These are phyloP conservation scores for Eucalyptus pauciflora DNA, from an alignment of 345 rosid species.

Conservation along the genomic window DNA sequence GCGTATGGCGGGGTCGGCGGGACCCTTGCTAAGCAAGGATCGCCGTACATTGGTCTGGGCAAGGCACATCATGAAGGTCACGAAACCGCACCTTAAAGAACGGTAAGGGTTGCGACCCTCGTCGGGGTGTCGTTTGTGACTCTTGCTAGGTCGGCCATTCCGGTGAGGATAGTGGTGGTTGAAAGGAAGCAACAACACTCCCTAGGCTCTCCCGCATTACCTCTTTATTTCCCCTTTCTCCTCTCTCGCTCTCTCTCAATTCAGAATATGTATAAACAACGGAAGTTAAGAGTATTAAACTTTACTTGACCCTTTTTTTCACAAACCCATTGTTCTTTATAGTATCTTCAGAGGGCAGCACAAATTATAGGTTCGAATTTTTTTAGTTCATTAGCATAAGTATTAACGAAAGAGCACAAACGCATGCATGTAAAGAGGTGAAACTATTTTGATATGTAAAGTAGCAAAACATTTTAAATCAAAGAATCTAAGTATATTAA, in stretches of 20 bases:
- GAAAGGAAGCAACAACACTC: neutral
- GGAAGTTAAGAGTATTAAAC: neutral
- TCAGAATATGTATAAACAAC: neutral
- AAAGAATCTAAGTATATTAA: neutral
- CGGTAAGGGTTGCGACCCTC: neutral
- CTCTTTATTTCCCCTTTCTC: neutral
- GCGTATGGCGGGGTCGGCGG: rapidly evolving
- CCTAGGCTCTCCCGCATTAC: neutral
- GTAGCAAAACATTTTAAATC: neutral
- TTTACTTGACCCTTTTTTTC: neutral
- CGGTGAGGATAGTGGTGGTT: neutral
- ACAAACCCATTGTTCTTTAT: neutral
- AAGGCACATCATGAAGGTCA: neutral
- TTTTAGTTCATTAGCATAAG: neutral
- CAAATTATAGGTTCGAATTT: neutral
- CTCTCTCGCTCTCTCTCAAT: neutral
- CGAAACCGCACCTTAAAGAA: neutral
- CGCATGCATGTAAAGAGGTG: neutral
- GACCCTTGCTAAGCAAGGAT: neutral
- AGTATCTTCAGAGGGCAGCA: neutral
- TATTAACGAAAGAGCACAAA: neutral
- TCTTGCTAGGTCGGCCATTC: neutral
- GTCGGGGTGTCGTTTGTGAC: neutral
- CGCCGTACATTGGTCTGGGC: neutral
- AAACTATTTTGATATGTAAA: neutral